Conservation (phyloP, 495 filamentous ascomycete genomes). For the Trypethelium eluteriae region DNA sequence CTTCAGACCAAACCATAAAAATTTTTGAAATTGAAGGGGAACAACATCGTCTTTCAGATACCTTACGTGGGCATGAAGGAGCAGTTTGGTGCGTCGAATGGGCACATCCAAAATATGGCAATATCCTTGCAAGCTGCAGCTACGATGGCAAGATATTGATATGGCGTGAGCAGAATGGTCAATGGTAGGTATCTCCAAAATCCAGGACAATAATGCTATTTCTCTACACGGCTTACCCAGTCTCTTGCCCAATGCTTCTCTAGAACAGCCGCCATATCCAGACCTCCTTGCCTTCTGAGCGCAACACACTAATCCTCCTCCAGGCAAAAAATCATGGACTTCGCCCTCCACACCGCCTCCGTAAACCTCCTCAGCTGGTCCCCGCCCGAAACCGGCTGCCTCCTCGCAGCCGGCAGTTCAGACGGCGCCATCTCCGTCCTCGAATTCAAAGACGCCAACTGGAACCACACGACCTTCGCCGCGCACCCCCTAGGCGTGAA, state of each 20-base stretch:
- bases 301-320: constrained; percentile 24
- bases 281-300: constrained; percentile 7
- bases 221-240: not conserved
- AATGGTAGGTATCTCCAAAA: constrained; percentile 25
- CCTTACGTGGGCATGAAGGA: constrained; percentile 35
- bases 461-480: constrained; percentile 77
- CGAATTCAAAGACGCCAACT: constrained; percentile 89
- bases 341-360: constrained; percentile 81
- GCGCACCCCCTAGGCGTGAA: constrained; percentile 92
- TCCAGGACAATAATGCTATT: not conserved
- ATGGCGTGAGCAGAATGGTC: constrained; percentile 74
- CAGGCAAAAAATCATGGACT: constrained; percentile 70
- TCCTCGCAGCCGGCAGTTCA: constrained; percentile 86
- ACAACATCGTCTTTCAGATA: constrained; percentile 82
- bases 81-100: constrained; percentile 33
- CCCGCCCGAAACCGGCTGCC: constrained; percentile 90
- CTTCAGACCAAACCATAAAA: constrained; percentile 96
- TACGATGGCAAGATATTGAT: constrained; percentile 98
- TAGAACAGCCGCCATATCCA: not conserved
- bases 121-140: constrained; percentile 85
- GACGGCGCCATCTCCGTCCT: constrained; percentile 90
- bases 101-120: constrained; percentile 97
- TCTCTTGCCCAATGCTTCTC: not conserved
- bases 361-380: constrained; percentile 96
- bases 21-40: constrained; percentile 98